Conservation (phyloP, 73 alveolate species). For the Tetrahymena elliotti region DNA sequence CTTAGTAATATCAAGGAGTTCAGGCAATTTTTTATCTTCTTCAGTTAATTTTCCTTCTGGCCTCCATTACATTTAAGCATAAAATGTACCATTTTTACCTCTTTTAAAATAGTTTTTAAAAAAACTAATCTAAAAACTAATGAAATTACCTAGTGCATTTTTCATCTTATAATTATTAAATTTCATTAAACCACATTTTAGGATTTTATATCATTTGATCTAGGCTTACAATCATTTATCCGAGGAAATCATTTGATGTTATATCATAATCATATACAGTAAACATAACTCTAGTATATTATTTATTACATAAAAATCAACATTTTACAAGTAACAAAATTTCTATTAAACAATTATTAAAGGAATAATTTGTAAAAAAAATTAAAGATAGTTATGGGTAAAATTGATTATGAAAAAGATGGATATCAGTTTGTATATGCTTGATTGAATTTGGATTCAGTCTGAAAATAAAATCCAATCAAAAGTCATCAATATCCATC, state of each 20-base stretch:
- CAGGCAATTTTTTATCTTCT: not conserved
- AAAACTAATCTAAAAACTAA: not conserved
- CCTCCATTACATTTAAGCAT: conserved; percentile 13
- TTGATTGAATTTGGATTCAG: too few relatives aligned
- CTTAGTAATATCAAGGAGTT: not conserved
- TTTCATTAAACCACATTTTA: conserved; percentile 22
- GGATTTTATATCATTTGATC: conserved; percentile 14
- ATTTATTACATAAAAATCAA: not conserved
- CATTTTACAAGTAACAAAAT: too few relatives aligned
- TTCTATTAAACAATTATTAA: too few relatives aligned
- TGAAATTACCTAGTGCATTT: not conserved
- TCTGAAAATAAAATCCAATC: too few relatives aligned
- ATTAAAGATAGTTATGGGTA: too few relatives aligned
- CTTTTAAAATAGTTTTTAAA: not conserved
- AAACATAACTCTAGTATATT: not conserved
- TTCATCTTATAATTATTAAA: conserved; percentile 18
- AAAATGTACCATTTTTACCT: conserved; percentile 27
- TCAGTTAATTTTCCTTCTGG: not conserved
- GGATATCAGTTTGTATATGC: too few relatives aligned
- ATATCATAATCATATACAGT: conserved; percentile 37
- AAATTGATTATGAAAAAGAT: too few relatives aligned
- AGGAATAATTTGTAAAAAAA: too few relatives aligned
- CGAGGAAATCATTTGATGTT: conserved; percentile 21
- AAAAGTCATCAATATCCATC: too few relatives aligned
- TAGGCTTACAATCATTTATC: not conserved